These are phyloP conservation scores for Metarhizium brunneum DNA, from an alignment of 2,329 filamentous ascomycete genomes.

Conservation along the genomic window DNA sequence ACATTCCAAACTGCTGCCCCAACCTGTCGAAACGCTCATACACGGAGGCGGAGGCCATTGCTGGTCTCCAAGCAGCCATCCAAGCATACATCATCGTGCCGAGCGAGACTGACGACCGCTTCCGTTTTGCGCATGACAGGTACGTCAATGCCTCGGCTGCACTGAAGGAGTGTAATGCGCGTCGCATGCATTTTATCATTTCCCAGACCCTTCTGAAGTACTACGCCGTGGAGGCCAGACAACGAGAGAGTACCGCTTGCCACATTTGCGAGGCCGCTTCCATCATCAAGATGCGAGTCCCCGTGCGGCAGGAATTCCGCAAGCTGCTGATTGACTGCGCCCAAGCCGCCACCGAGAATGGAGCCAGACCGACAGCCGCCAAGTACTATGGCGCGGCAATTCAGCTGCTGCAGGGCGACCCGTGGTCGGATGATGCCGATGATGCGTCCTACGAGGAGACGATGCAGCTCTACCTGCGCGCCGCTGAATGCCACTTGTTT, in stretches of 20 bases:
- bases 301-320: slow-evolving; percentile 56
- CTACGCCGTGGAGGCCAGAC: slow-evolving; percentile 48
- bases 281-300: slow-evolving; percentile 60
- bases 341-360: slow-evolving; percentile 68
- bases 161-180: slow-evolving; percentile 58
- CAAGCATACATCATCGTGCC: slow-evolving; percentile 73
- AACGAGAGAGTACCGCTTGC: slow-evolving; percentile 63
- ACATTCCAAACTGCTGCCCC: slow-evolving; percentile 21
- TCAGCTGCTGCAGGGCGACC: slow-evolving; percentile 65
- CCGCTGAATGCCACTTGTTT: slow-evolving; percentile 76
- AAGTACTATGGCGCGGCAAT: slow-evolving; percentile 75
- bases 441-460: slow-evolving; percentile 86
- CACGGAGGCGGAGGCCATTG: slow-evolving; percentile 59
- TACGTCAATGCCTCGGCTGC: slow-evolving; percentile 68
- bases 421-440: slow-evolving; percentile 60
- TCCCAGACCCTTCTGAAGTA: slow-evolving; percentile 73
- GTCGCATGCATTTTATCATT: slow-evolving; percentile 87
- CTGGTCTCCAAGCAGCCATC: slow-evolving; percentile 73
- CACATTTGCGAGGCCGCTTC: slow-evolving; percentile 73
- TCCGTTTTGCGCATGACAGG: slow-evolving; percentile 81
- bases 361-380: slow-evolving; percentile 70
- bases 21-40: slow-evolving; percentile 25
- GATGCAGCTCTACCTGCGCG: slow-evolving; percentile 65
- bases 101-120: slow-evolving; percentile 76
- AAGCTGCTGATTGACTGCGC: slow-evolving; percentile 73